Conservation (phyloP, 352 stramenopile species). For the Saprolegnia parasitica region DNA sequence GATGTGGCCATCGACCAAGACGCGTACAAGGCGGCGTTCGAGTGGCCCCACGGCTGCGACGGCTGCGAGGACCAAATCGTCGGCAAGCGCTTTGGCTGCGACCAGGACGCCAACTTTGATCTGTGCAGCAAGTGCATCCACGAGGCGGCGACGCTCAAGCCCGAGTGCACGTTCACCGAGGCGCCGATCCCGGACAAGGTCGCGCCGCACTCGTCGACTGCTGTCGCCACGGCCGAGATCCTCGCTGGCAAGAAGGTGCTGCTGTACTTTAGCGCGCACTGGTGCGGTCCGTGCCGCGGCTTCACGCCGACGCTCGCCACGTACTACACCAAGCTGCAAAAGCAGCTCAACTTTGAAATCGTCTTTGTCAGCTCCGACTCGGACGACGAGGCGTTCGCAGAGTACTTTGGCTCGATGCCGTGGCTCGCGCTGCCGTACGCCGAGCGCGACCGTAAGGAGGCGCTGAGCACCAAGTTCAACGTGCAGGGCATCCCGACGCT, state of each 20-base stretch:
- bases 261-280: slow-evolving; percentile 95
- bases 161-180: not conserved
- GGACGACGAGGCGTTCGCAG: slow-evolving; percentile 65
- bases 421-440: slow-evolving; percentile 93
- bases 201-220: not conserved
- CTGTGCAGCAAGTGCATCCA: slow-evolving; percentile 4
- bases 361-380: slow-evolving; percentile 86
- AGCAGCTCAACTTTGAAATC: slow-evolving; percentile 87
- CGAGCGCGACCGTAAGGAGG: slow-evolving; percentile 58
- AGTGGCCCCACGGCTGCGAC: not conserved
- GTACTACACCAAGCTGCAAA: slow-evolving; percentile 83
- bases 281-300: slow-evolving; percentile 89
- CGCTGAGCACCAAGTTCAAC: slow-evolving; percentile 73
- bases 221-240: not conserved
- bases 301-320: slow-evolving; percentile 92
- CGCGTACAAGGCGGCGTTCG: not conserved
- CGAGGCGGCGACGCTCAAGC: not conserved
- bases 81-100: not conserved
- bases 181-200: not conserved
- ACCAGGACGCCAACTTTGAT: slow-evolving; percentile 1
- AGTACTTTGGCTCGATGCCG: slow-evolving; percentile 90
- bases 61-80: not conserved
- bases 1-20: not conserved
- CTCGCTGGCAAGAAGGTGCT: slow-evolving; percentile 73
- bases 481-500: slow-evolving; percentile 89